A percentile compares a stretch with the other conserved stretches of the same genome.
These are phyloP conservation scores for Epithele typhae DNA, from an alignment of 768 basidiomycete species.

Conservation along the genomic window DNA sequence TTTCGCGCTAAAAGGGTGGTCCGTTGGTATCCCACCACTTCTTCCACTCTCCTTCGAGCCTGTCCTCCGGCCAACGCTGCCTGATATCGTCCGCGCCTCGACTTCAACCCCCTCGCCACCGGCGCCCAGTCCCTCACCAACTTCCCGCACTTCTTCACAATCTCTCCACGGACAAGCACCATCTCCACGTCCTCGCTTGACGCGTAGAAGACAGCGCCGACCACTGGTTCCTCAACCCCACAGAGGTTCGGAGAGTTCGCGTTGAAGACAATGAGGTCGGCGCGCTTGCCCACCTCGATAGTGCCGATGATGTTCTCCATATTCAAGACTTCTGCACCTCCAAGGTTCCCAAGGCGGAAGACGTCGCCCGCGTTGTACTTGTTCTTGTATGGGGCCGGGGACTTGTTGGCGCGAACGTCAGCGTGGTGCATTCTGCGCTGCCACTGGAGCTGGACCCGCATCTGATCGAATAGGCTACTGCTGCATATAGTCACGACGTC, in stretches of 20 bases:
- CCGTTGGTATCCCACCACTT: conserved; percentile 18
- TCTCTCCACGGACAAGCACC: conserved; percentile 28
- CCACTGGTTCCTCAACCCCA: conserved; percentile 22
- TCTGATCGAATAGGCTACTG: conserved; percentile 27
- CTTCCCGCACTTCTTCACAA: conserved; percentile 24
- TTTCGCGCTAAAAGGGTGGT: no score
- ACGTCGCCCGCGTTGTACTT: conserved; percentile 20
- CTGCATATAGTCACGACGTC: conserved; percentile 24
- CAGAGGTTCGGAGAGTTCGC: conserved; percentile 25
- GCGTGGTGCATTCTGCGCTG: conserved; percentile 21
- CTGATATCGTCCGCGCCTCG: conserved; percentile 17
- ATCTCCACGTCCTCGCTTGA: conserved; percentile 27
- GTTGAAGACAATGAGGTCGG: conserved; percentile 27
- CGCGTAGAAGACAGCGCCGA: conserved; percentile 25
- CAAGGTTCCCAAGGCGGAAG: conserved; percentile 27
- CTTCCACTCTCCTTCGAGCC: conserved; percentile 20
- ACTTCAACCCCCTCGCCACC: conserved; percentile 22
- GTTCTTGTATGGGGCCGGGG: conserved; percentile 17
- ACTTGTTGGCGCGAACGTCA: conserved; percentile 10
- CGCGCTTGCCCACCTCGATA: conserved; percentile 28
- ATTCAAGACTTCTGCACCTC: conserved; percentile 27
- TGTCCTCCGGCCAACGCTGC: conserved; percentile 17
- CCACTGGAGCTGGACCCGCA: conserved; percentile 27
- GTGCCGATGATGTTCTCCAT: conserved; percentile 22
- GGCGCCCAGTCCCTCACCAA: conserved; percentile 24